Evolutionary conservation across 2,329 filamentous ascomycete genomes (phyloP).

Genomic region (Penicillium expansum): DNA sequence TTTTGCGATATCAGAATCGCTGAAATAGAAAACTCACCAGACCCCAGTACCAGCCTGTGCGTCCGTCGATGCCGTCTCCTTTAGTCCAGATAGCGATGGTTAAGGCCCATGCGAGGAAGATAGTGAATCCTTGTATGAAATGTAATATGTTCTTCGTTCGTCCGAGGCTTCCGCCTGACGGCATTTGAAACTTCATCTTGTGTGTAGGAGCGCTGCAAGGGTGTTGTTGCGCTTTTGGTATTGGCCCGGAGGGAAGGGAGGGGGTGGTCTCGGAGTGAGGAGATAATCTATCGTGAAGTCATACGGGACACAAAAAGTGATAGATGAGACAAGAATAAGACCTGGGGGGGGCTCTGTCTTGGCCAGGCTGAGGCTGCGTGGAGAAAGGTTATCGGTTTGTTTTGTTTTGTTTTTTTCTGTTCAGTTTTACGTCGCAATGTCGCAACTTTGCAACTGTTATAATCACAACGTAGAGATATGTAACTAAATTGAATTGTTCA

Average conservation of each 20-base stretch:
- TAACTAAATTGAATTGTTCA: not conserved
- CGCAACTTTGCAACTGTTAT: not conserved
- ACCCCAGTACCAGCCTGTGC: slow-evolving; percentile 57
- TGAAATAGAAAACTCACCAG: slow-evolving; percentile 45
- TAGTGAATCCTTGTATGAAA: slow-evolving; percentile 52
- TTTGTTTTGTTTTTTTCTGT: not conserved
- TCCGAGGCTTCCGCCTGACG: slow-evolving; percentile 47
- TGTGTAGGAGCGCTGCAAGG: slow-evolving; percentile 16
- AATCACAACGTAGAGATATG: not conserved
- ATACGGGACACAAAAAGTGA: not conserved
- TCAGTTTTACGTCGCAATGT: not conserved
- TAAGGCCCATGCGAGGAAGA: slow-evolving; percentile 58
- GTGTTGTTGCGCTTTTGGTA: slow-evolving; percentile 20
- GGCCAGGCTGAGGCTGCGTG: not conserved
- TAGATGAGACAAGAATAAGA: slow-evolving; percentile 1
- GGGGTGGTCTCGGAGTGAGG: not conserved
- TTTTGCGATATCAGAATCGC: not conserved
- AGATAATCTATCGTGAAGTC: slow-evolving; percentile 6
- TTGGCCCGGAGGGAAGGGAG: slow-evolving; percentile 2
- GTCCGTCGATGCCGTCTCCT: slow-evolving; percentile 52
- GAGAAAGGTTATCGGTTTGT: slow-evolving; percentile 1
- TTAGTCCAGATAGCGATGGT: slow-evolving; percentile 59
- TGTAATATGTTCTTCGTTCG: slow-evolving; percentile 58
- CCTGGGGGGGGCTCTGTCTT: not conserved
- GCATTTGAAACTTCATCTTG: slow-evolving; percentile 29